Base-by-base conservation (phyloP, 441 rosid species). In the Populus hybrid region DNA sequence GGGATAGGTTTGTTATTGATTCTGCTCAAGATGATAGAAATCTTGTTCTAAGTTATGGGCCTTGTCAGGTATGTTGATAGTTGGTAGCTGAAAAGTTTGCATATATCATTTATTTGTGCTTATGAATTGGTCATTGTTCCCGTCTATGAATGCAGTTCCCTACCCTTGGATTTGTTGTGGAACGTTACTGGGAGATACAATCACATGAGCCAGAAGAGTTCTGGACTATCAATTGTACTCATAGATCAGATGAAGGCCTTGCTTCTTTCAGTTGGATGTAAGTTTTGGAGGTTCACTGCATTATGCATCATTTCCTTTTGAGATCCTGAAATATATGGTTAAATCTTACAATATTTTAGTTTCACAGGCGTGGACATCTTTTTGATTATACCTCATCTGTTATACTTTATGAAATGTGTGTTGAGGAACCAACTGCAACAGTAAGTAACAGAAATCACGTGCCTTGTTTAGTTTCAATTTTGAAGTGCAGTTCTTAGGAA, bases 41-140 rank as follows among this genome's bases (percentile, higher is more conserved):
- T 83, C 94, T 91, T 82, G 91, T 95, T 81, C 85, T 94, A 74
- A 95, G 99, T 84, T 95, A 94, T 86, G 99, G 99, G 81, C 99
- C 98, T 72, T 95, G 99, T 82, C 98, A 95, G 95, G 99, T 95
- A 85, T 73, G 86, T 66, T 76, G 80, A 70, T 21, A 9, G 23
- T 72, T 53, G 75, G 79, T 74, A 46, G 57, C 65, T 67, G 74
- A 61, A 70, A 70, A 59, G 67, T 21, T 12, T 67, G 74, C 78
- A 57, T 28, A 23, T 28, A 11, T n/a, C 18, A 9, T 36, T 73
- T 14, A 71, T 12, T 79, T 84, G 76, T 66, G 28, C 64, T 70
- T 64, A 80, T 81, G 70, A 42, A 34, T 69, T 72, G 71, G 72
- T 75, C 65, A 61, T 66, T 72, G 36, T 72, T 53, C 32, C 32